Conservation (phyloP, 1,284 basidiomycete species). For the Crepidotus sp. region DNA sequence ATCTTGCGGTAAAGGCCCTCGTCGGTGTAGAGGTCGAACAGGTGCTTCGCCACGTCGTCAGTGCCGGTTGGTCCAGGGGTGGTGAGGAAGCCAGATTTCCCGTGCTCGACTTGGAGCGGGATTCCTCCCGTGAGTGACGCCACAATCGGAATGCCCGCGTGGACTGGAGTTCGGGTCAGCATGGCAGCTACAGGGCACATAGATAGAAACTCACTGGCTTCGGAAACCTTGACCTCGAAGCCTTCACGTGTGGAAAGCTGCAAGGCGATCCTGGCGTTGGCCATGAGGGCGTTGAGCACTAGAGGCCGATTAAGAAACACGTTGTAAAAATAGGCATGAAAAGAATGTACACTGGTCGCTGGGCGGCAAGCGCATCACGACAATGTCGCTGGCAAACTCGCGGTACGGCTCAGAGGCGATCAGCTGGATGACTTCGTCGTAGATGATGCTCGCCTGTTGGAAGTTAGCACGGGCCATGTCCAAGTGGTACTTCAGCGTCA, state of each 20-base stretch:
- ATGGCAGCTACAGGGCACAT: not conserved
- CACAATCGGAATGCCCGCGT: slow-evolving; percentile 76
- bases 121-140: slow-evolving; percentile 80
- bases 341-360: slow-evolving; percentile 59
- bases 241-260: slow-evolving; percentile 80
- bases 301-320: not conserved
- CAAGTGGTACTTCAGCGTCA: not conserved
- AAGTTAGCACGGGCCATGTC: not conserved
- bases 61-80: slow-evolving; percentile 54
- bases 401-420: slow-evolving; percentile 46
- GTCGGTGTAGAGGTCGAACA: slow-evolving; percentile 70
- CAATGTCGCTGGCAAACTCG: slow-evolving; percentile 55
- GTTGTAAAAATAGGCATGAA: not conserved
- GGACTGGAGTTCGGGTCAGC: slow-evolving; percentile 31
- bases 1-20: slow-evolving; percentile 52
- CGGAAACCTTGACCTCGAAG: slow-evolving; percentile 89
- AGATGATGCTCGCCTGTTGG: slow-evolving; percentile 62
- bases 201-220: slow-evolving; percentile 38
- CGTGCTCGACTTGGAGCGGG: slow-evolving; percentile 77
- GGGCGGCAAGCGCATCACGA: slow-evolving; percentile 72
- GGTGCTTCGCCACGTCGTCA: slow-evolving; percentile 58
- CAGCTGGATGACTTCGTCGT: slow-evolving; percentile 62
- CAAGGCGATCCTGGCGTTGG: slow-evolving; percentile 66
- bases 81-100: slow-evolving; percentile 76
- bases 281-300: slow-evolving; percentile 75